phyloP scores from a whole-genome alignment of 1,284 basidiomycete genomes.

The Bondarzewia mesenterica region DNA sequence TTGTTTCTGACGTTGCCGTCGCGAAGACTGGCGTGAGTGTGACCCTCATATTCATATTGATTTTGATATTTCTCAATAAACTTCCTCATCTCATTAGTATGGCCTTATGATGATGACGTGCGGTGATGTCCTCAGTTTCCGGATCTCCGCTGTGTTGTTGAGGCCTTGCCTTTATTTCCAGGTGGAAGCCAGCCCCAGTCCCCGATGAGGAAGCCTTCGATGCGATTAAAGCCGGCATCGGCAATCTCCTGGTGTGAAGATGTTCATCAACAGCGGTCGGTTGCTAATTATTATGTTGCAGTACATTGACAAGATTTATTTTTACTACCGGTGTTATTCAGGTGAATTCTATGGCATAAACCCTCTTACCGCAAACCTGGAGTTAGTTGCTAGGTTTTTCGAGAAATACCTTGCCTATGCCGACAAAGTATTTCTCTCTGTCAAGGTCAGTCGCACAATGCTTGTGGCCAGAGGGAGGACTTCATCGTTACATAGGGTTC shows the following conservation, averaged over 20 bases:
- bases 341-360: slow-evolving; percentile 36
- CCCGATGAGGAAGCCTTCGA: slow-evolving; percentile 52
- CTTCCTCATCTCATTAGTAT: slow-evolving; percentile 23
- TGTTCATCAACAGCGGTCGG: slow-evolving; percentile 40
- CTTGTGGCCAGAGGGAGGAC: neutral
- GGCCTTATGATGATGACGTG: slow-evolving; percentile 52
- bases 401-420: slow-evolving; percentile 45
- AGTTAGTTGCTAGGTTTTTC: slow-evolving; percentile 36
- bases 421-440: slow-evolving; percentile 40
- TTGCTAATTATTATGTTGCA: too few relatives aligned
- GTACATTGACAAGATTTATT: neutral
- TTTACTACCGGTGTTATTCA: slow-evolving; percentile 6
- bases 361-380: slow-evolving; percentile 28
- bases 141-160: neutral
- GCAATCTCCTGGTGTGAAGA: slow-evolving; percentile 38
- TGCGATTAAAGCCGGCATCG: slow-evolving; percentile 55
- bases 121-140: slow-evolving; percentile 15
- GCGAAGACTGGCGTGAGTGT: slow-evolving; percentile 11
- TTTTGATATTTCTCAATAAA: neutral
- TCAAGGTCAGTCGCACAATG: slow-evolving; percentile 23
- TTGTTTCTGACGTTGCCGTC: too few relatives aligned
- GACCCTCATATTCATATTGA: neutral
- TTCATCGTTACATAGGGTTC: slow-evolving; percentile 20
- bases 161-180: slow-evolving; percentile 11
- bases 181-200: slow-evolving; percentile 26